Percentiles rank a stretch among this genome's conserved stretches.
These are phyloP conservation scores for Neurospora sp. DNA, from an alignment of 2,329 filamentous ascomycete genomes.

Conservation along the genomic window DNA sequence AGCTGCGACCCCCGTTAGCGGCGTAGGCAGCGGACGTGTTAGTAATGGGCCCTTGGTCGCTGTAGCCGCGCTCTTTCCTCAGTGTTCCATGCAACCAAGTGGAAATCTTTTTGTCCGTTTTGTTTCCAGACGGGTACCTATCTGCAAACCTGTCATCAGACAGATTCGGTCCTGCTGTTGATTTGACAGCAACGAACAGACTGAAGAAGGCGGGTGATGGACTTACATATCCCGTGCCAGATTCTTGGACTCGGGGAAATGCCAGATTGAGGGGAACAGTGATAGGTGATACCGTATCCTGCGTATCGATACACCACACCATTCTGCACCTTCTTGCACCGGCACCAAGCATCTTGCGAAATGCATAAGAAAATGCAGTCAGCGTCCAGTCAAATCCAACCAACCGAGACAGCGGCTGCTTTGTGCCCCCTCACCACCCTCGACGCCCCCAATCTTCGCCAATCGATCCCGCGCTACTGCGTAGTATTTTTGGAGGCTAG, in stretches of 20 bases:
- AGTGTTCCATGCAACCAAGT: background rate
- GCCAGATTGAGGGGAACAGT: background rate
- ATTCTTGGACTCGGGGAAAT: background rate
- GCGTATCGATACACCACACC: background rate
- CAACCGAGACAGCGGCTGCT: background rate
- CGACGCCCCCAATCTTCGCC: background rate
- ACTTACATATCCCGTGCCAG: background rate
- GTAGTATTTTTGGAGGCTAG: background rate
- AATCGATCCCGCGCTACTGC: background rate
- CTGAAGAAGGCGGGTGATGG: background rate
- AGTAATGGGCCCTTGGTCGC: background rate
- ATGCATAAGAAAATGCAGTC: background rate
- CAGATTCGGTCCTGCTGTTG: background rate
- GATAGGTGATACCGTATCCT: background rate
- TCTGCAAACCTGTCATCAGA: background rate
- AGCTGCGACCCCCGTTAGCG: background rate
- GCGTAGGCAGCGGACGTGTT: background rate
- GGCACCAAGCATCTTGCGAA: background rate
- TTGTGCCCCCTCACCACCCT: background rate
- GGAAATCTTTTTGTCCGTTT: background rate
- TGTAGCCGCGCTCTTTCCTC: background rate
- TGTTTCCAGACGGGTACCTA: background rate
- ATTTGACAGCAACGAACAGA: background rate
- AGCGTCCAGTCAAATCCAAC: background rate
- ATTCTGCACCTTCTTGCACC: background rate